phyloP scores from a whole-genome alignment of 1,139 yeast species.

The Zhuliangozyma blackwelliae region DNA sequence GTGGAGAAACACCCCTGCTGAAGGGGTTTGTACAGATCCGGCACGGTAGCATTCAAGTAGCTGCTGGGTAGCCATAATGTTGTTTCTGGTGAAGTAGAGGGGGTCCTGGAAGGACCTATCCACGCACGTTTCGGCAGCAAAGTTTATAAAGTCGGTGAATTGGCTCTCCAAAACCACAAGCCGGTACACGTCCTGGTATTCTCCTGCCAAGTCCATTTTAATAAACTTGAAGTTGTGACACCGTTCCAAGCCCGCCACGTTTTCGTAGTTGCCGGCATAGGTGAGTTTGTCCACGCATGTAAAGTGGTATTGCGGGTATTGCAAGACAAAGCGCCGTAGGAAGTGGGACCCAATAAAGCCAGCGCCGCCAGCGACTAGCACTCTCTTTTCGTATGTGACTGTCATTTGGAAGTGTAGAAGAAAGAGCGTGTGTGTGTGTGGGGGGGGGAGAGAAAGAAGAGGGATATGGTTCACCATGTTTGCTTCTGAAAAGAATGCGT shows the following conservation, averaged over 20 bases:
- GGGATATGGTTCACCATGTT: not conserved
- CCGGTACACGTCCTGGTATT: conserved; percentile 13
- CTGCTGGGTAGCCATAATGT: conserved; percentile 48
- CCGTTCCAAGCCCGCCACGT: conserved; percentile 11
- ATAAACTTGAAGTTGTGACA: conserved; percentile 21
- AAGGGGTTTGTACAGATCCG: conserved; percentile 1
- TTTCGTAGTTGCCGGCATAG: conserved; percentile 22
- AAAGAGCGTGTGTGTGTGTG: too few relatives aligned
- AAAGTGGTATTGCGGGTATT: conserved; percentile 36
- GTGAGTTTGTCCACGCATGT: conserved; percentile 48
- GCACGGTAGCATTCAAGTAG: conserved; percentile 41
- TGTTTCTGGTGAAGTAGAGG: conserved; percentile 42
- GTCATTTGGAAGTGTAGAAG: conserved; percentile 2
- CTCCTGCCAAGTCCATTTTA: conserved; percentile 35
- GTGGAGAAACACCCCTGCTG: conserved; percentile 33
- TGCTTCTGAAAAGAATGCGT: not conserved
- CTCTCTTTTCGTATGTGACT: conserved; percentile 14
- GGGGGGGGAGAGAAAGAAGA: not conserved
- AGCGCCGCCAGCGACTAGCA: conserved; percentile 56
- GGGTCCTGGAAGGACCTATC: conserved; percentile 51
- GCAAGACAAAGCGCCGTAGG: conserved; percentile 32
- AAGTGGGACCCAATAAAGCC: conserved; percentile 57
- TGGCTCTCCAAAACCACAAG: conserved; percentile 8
- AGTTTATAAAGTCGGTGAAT: conserved; percentile 40
- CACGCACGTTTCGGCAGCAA: conserved; percentile 60